Conservation (phyloP, 1,139 yeast genomes). For the Geotrichum candidum region DNA sequence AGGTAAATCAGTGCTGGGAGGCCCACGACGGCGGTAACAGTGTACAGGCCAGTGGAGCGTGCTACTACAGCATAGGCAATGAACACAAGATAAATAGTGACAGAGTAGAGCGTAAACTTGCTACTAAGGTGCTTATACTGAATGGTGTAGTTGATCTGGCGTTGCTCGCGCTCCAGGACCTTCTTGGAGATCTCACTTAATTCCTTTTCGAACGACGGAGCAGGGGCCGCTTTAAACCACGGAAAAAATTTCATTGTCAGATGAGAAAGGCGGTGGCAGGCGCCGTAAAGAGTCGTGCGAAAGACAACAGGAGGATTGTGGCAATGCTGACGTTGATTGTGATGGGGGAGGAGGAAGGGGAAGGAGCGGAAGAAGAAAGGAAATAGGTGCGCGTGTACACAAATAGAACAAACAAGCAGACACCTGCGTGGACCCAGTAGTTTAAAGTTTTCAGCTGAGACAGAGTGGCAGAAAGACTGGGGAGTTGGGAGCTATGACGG, state of each 20-base stretch:
- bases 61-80: constrained; percentile 21
- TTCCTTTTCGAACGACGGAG: constrained; percentile 28
- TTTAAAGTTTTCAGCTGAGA: background rate
- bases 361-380: background rate
- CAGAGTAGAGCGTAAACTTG: constrained; percentile 29
- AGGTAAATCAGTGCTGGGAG: constrained; percentile 25
- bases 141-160: constrained; percentile 22
- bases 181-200: constrained; percentile 28
- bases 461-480: background rate
- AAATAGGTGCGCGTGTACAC: background rate
- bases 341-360: background rate
- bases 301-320: background rate
- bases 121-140: constrained; percentile 29
- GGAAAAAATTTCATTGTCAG: background rate
- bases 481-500: background rate
- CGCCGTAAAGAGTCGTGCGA: background rate
- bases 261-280: background rate
- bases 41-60: constrained; percentile 7
- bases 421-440: background rate
- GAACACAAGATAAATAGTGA: constrained; percentile 26
- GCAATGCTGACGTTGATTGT: background rate
- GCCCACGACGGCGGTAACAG: constrained; percentile 18
- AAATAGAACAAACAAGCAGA: background rate
- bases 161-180: constrained; percentile 26
- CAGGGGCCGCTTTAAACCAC: background rate